Evolutionary conservation across 768 basidiomycete species (phyloP).

Genomic region (Cystobasidium onofrii): DNA sequence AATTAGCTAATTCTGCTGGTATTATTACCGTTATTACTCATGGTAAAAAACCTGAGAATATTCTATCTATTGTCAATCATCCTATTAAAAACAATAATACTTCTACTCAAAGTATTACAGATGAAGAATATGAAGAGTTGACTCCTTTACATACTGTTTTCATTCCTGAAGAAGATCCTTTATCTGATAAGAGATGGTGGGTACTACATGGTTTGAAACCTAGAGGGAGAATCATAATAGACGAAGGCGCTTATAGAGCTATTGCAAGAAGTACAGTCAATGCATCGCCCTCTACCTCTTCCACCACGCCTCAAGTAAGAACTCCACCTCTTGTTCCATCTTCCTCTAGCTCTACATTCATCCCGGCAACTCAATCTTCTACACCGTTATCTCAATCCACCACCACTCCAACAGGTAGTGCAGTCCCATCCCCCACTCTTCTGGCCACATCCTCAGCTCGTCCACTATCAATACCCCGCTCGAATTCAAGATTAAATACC

Average conservation of each 20-base stretch:
- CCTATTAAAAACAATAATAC: too few species aligned
- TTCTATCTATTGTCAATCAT: slow-evolving; percentile 63
- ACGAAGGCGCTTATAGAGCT: slow-evolving; percentile 77
- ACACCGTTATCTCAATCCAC: neutral
- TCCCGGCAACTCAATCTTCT: neutral
- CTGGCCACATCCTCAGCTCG: neutral
- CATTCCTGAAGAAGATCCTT: slow-evolving; percentile 60
- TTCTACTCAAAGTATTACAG: neutral
- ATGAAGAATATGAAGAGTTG: slow-evolving; percentile 21
- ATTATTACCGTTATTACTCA: slow-evolving; percentile 84
- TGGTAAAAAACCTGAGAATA: slow-evolving; percentile 65
- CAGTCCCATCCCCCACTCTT: neutral
- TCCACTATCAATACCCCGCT: neutral
- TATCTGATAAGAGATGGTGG: slow-evolving; percentile 87
- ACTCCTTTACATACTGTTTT: slow-evolving; percentile 84
- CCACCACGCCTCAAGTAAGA: neutral
- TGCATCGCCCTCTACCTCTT: slow-evolving; percentile 1
- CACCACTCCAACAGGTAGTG: neutral
- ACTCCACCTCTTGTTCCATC: neutral
- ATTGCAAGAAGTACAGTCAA: slow-evolving; percentile 52
- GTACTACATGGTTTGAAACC: slow-evolving; percentile 89
- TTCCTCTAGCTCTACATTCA: neutral
- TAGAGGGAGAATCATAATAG: slow-evolving; percentile 78
- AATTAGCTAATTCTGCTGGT: slow-evolving; percentile 90
- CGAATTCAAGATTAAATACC: neutral